Conservation (phyloP, 805 yeast genomes). For the Sungouiella thailandica region DNA sequence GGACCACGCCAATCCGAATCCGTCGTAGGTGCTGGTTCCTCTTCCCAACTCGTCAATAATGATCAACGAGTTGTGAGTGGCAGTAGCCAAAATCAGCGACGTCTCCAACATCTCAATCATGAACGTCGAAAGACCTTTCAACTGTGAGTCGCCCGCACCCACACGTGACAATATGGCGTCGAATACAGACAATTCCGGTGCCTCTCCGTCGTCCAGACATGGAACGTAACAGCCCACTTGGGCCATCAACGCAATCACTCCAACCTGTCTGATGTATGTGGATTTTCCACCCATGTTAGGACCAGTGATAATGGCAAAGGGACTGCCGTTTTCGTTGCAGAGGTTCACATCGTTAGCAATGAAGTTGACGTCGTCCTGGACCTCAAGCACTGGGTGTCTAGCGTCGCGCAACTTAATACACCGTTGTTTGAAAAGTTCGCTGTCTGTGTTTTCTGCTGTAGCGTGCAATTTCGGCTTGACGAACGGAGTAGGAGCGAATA, state of each 20-base stretch:
- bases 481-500: conserved; percentile 74
- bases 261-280: conserved; percentile 85
- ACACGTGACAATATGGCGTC: conserved; percentile 94
- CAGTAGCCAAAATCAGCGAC: conserved; percentile 76
- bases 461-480: conserved; percentile 67
- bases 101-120: conserved; percentile 97
- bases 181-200: conserved; percentile 74
- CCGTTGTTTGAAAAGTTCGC: conserved; percentile 32
- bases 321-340: conserved; percentile 41
- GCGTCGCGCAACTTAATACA: conserved; percentile 61
- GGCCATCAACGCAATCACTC: conserved; percentile 80
- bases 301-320: conserved; percentile 85
- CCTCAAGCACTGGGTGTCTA: conserved; percentile 92
- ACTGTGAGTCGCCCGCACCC: conserved; percentile 98
- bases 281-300: conserved; percentile 99
- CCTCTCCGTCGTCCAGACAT: conserved; percentile 38
- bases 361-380: conserved; percentile 84
- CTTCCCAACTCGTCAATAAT: conserved; percentile 95
- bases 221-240: conserved; percentile 92
- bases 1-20: conserved; percentile 97
- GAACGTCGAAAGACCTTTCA: conserved; percentile 94
- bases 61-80: conserved; percentile 73
- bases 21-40: conserved; percentile 86
- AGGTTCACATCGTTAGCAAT: conserved; percentile 86
- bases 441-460: conserved; percentile 28